Conservation (phyloP, 345 rosid genomes). For the Passiflora organensis region DNA sequence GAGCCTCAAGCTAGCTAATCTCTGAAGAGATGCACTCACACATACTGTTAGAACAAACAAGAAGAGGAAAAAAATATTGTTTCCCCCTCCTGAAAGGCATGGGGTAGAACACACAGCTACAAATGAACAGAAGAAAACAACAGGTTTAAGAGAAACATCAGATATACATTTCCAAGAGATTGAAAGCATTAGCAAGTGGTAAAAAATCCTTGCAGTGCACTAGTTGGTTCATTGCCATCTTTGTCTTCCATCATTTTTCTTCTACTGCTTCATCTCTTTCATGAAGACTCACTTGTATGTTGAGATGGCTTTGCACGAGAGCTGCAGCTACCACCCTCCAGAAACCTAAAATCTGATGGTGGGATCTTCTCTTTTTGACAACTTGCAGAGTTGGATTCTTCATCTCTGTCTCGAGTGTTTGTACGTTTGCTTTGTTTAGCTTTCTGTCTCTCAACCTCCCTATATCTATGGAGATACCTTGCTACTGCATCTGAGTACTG, state of each 20-base stretch:
- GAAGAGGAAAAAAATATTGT: no score
- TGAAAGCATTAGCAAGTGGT: slow-evolving; percentile 6
- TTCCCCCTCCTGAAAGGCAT: no score
- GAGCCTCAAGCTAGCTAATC: no score
- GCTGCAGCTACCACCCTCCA: slow-evolving; percentile 50
- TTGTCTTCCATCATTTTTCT: background rate
- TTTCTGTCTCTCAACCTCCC: slow-evolving; percentile 24
- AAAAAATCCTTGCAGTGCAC: background rate
- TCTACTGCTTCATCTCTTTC: no score
- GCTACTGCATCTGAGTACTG: slow-evolving; percentile 12
- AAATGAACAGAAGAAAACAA: no score
- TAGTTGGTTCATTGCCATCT: slow-evolving; percentile 10
- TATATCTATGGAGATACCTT: slow-evolving; percentile 25
- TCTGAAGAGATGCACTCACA: no score
- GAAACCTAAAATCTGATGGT: slow-evolving; percentile 28
- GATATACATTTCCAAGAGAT: background rate
- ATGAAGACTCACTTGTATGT: background rate
- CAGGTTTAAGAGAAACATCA: no score
- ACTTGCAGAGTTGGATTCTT: slow-evolving; percentile 23
- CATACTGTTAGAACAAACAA: no score
- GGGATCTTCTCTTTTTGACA: slow-evolving; percentile 15
- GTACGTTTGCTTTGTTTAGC: slow-evolving; percentile 27
- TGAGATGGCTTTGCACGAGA: slow-evolving; percentile 17
- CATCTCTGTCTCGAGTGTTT: slow-evolving; percentile 22
- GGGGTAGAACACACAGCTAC: no score